Conservation (phyloP, 1,139 yeast species). For the Lodderomyces orthopsilosis region DNA sequence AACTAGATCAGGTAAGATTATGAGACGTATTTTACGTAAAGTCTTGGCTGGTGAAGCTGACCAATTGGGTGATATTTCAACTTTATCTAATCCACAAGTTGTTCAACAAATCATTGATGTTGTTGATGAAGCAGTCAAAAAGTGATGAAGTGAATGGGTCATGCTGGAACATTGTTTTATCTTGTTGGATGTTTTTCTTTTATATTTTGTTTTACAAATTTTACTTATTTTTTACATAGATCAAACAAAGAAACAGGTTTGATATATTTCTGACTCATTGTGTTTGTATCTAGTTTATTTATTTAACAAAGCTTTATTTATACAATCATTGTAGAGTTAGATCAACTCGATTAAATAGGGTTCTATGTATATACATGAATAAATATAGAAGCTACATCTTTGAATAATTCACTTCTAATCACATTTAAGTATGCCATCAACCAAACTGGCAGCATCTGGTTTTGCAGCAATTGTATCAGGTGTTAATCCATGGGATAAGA, state of each 20-base stretch:
- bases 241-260: neutral
- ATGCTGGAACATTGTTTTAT: too few species aligned
- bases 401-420: conserved; percentile 7
- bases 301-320: too few species aligned
- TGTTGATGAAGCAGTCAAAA: conserved; percentile 32
- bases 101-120: conserved; percentile 64
- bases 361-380: too few species aligned
- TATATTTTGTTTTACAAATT: neutral
- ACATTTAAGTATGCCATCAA: conserved; percentile 29
- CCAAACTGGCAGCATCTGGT: conserved; percentile 68
- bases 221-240: neutral
- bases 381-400: too few species aligned
- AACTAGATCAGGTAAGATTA: conserved; percentile 80
- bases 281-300: neutral
- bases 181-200: neutral
- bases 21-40: conserved; percentile 80
- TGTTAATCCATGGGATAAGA: conserved; percentile 44
- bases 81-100: conserved; percentile 69
- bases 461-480: conserved; percentile 67
- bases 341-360: too few species aligned
- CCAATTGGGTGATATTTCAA: conserved; percentile 75
- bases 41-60: conserved; percentile 77
- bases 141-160: neutral
- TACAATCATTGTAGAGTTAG: too few species aligned
- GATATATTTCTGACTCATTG: neutral